Conservation (phyloP, 129 eudicot genomes). For the Ambrosia artemisiifolia region DNA sequence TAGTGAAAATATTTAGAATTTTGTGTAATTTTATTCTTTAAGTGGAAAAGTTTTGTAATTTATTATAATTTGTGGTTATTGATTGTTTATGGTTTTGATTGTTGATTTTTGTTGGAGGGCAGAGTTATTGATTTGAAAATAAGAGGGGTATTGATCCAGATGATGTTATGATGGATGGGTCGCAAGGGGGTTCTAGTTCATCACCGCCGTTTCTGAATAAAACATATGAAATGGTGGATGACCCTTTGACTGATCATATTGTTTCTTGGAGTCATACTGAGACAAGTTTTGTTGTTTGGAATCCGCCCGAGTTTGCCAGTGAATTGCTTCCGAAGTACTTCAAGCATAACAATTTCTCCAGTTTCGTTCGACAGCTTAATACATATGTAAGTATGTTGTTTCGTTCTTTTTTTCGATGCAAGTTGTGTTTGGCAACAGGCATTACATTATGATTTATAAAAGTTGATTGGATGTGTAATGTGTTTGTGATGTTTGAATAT, state of each 20-base stretch:
- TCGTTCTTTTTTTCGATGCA: background rate
- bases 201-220: conserved; percentile 74
- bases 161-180: conserved; percentile 57
- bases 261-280: conserved; percentile 83
- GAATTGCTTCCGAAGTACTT: conserved; percentile 84
- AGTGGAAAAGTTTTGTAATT: conserved; percentile 7
- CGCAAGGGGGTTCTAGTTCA: conserved; percentile 55
- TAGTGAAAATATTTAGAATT: background rate
- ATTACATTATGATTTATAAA: too few relatives aligned
- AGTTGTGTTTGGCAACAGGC: background rate
- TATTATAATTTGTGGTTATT: background rate
- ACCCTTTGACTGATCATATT: conserved; percentile 50
- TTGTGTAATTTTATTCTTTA: background rate
- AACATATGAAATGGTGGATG: conserved; percentile 88
- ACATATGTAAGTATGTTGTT: conserved; percentile 64
- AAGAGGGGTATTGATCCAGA: conserved; percentile 1
- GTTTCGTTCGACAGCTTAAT: conserved; percentile 84
- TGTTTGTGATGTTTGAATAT: background rate
- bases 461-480: too few relatives aligned
- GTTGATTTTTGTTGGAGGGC: background rate
- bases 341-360: conserved; percentile 90
- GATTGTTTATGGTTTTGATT: background rate
- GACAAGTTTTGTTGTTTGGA: conserved; percentile 76
- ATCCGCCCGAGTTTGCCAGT: conserved; percentile 75
- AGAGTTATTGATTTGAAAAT: conserved; percentile 3